phyloP scores from a whole-genome alignment of 805 yeast genomes.

The Lachancea thermotolerans region DNA sequence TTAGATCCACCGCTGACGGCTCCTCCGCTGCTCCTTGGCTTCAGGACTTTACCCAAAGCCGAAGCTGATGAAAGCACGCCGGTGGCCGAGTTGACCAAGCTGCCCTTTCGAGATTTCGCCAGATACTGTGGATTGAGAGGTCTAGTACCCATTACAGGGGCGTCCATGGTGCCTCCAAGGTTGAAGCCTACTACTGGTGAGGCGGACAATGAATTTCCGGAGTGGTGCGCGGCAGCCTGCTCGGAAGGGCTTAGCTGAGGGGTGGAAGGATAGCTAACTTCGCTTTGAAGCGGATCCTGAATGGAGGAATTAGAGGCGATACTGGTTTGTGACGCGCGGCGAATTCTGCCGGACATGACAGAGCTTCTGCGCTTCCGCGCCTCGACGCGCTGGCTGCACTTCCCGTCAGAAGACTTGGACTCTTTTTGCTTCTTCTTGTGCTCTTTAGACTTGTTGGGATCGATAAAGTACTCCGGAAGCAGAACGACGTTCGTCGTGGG shows the following conservation, averaged over 20 bases:
- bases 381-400: slow-evolving; percentile 11
- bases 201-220: slow-evolving; percentile 2
- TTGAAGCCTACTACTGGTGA: slow-evolving; percentile 2
- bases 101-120: not conserved
- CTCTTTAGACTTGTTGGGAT: slow-evolving; percentile 22
- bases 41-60: not conserved
- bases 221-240: not conserved
- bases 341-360: slow-evolving; percentile 20
- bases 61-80: not conserved
- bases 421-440: slow-evolving; percentile 18
- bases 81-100: not conserved
- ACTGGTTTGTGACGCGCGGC: slow-evolving; percentile 17
- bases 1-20: slow-evolving; percentile 7
- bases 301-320: slow-evolving; percentile 17
- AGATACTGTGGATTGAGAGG: not conserved
- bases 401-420: slow-evolving; percentile 7
- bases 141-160: not conserved
- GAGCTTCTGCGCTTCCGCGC: slow-evolving; percentile 21
- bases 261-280: slow-evolving; percentile 4
- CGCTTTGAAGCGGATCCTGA: slow-evolving; percentile 13
- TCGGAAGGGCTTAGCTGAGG: slow-evolving; percentile 7
- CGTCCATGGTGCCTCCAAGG: not conserved
- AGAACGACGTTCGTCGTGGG: slow-evolving; percentile 20
- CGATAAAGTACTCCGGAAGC: slow-evolving; percentile 21
- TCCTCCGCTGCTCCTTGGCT: slow-evolving; percentile 2